phyloP scores from a whole-genome alignment of 345 rosid genomes.

The Salix exigua region DNA sequence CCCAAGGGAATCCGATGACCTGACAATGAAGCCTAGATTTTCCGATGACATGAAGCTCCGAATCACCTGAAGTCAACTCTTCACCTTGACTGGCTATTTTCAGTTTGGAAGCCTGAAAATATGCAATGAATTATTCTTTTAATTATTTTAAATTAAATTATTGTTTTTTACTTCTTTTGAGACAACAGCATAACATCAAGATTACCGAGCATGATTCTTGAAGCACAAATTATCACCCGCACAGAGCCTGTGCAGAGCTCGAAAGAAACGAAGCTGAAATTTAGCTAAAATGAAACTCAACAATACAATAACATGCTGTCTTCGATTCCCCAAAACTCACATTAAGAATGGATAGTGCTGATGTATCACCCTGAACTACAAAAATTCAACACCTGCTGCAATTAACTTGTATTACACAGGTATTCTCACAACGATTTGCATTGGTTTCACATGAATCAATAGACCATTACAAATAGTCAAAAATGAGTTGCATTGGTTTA shows the following conservation, averaged over 20 bases:
- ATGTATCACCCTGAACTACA: background rate
- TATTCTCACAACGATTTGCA: background rate
- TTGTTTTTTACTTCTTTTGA: too few species aligned
- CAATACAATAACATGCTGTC: background rate
- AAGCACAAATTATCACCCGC: too few species aligned
- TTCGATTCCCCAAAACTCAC: background rate
- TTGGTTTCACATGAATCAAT: background rate
- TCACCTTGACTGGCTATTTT: background rate
- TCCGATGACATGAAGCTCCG: too few species aligned
- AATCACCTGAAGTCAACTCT: too few species aligned
- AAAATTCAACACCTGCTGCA: background rate
- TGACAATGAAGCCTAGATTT: background rate
- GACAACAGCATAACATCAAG: too few species aligned
- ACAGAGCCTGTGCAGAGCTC: too few species aligned
- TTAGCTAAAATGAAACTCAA: background rate
- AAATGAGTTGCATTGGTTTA: slow-evolving; percentile 8
- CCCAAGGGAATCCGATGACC: background rate
- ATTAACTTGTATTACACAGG: background rate
- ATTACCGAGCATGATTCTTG: too few species aligned
- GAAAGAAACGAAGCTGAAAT: background rate
- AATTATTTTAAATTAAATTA: too few species aligned
- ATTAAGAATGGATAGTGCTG: background rate
- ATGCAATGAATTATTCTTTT: too few species aligned
- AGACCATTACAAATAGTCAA: background rate
- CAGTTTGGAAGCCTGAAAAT: background rate